These are phyloP conservation scores for Pilatotrama ljubarskyi DNA, from an alignment of 768 basidiomycete genomes.

Conservation along the genomic window DNA sequence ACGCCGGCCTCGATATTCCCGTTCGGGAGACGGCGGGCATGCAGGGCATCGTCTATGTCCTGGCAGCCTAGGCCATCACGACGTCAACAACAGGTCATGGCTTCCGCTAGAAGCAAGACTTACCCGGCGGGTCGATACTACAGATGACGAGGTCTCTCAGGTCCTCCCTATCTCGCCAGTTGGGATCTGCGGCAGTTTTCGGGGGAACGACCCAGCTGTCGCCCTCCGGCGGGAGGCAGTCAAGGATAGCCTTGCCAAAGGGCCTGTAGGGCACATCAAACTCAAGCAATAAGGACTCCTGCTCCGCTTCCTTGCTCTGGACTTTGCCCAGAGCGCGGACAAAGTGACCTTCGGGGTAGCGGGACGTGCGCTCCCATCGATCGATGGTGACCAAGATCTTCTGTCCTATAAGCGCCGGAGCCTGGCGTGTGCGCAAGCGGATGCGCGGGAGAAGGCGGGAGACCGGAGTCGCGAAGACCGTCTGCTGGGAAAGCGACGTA, in stretches of 20 bases:
- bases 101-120: neutral
- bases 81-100: slow-evolving; percentile 1
- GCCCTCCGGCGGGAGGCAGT: slow-evolving; percentile 87
- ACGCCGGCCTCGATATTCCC: slow-evolving; percentile 98
- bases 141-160: slow-evolving; percentile 84
- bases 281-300: slow-evolving; percentile 90
- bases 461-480: slow-evolving; percentile 92
- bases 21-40: slow-evolving; percentile 83
- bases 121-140: slow-evolving; percentile 96
- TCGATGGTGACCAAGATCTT: slow-evolving; percentile 97
- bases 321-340: slow-evolving; percentile 89
- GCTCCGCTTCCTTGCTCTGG: slow-evolving; percentile 94
- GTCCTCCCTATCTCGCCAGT: slow-evolving; percentile 88
- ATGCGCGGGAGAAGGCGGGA: slow-evolving; percentile 92
- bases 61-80: slow-evolving; percentile 67
- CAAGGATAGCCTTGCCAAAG: slow-evolving; percentile 92
- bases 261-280: slow-evolving; percentile 96
- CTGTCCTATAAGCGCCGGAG: slow-evolving; percentile 81
- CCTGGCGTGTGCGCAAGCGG: slow-evolving; percentile 92
- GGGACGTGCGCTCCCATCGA: slow-evolving; percentile 81
- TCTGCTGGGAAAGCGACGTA: slow-evolving; percentile 83
- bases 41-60: slow-evolving; percentile 97
- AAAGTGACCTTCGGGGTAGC: slow-evolving; percentile 97
- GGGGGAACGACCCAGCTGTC: slow-evolving; percentile 91
- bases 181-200: slow-evolving; percentile 50